These are phyloP conservation scores for Candida incommunis DNA, from an alignment of 805 yeast species.

Conservation along the genomic window DNA sequence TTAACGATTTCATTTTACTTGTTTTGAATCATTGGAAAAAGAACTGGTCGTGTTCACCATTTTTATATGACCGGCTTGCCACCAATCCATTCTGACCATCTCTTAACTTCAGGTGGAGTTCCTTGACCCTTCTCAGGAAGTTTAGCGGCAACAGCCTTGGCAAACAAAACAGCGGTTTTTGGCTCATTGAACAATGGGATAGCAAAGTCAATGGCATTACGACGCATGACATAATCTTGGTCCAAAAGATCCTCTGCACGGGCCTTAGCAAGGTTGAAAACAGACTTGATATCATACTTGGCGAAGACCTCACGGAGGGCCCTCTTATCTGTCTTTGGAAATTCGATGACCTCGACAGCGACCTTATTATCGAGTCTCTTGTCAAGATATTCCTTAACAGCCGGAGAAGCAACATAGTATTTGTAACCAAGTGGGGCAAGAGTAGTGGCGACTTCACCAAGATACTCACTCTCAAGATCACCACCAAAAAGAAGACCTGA, in stretches of 20 bases:
- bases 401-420: conserved; percentile 61
- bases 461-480: conserved; percentile 55
- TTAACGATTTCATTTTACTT: too few species aligned
- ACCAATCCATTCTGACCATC: conserved; percentile 97
- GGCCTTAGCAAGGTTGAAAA: conserved; percentile 80
- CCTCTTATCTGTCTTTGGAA: conserved; percentile 89
- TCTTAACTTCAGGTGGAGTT: conserved; percentile 73
- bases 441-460: conserved; percentile 60
- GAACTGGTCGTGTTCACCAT: too few species aligned
- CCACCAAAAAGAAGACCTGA: conserved; percentile 90
- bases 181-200: conserved; percentile 96
- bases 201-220: conserved; percentile 97
- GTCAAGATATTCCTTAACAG: conserved; percentile 56
- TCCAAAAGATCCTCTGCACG: conserved; percentile 78
- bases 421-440: conserved; percentile 68
- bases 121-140: conserved; percentile 37
- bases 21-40: too few species aligned
- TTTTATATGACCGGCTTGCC: conserved; percentile 58
- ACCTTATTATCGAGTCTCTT: conserved; percentile 27
- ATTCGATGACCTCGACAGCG: conserved; percentile 55
- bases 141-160: conserved; percentile 64
- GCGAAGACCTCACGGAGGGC: conserved; percentile 89
- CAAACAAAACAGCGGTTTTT: conserved; percentile 76
- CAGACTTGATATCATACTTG: conserved; percentile 68
- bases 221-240: conserved; percentile 93